Evolutionary conservation across 805 yeast genomes (phyloP).

Genomic region (Suhomyces faveliae): DNA sequence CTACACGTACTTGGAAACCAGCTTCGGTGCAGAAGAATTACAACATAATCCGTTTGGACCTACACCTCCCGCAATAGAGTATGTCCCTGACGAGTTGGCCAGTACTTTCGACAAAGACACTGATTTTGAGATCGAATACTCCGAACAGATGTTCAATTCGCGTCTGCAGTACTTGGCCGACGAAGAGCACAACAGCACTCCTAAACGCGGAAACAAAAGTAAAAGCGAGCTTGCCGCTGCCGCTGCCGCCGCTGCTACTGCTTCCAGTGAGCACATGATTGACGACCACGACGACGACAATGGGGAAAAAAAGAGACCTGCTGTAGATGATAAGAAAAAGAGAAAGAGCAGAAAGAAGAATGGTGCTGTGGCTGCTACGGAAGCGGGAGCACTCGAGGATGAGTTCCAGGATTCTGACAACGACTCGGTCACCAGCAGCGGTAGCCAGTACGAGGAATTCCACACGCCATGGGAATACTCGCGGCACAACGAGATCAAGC

Average conservation of each 20-base stretch:
- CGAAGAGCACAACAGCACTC: conserved; percentile 35
- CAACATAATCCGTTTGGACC: conserved; percentile 57
- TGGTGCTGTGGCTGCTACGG: conserved; percentile 1
- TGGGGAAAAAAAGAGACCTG: conserved; percentile 8
- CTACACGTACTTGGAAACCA: conserved; percentile 77
- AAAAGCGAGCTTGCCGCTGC: conserved; percentile 17
- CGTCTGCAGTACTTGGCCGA: conserved; percentile 41
- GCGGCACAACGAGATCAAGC: background rate
- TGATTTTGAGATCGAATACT: conserved; percentile 46
- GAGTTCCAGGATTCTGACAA: background rate
- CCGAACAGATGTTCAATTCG: conserved; percentile 46
- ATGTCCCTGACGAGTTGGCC: conserved; percentile 25
- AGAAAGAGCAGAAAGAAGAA: conserved; percentile 5
- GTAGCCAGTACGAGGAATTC: conserved; percentile 4
- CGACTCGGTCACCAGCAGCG: background rate
- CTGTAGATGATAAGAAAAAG: conserved; percentile 7
- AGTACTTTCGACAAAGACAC: conserved; percentile 46
- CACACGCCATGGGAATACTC: conserved; percentile 3
- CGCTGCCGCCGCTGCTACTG: conserved; percentile 5
- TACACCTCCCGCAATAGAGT: conserved; percentile 32
- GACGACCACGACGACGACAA: conserved; percentile 9
- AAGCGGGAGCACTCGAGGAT: background rate
- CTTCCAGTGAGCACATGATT: conserved; percentile 1
- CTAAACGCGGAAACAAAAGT: conserved; percentile 32
- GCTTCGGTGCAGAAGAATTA: conserved; percentile 51